Percentiles rank a stretch among this genome's conserved stretches.
Conservation (phyloP, 441 rosid species). For the Corymbia calophylla region DNA sequence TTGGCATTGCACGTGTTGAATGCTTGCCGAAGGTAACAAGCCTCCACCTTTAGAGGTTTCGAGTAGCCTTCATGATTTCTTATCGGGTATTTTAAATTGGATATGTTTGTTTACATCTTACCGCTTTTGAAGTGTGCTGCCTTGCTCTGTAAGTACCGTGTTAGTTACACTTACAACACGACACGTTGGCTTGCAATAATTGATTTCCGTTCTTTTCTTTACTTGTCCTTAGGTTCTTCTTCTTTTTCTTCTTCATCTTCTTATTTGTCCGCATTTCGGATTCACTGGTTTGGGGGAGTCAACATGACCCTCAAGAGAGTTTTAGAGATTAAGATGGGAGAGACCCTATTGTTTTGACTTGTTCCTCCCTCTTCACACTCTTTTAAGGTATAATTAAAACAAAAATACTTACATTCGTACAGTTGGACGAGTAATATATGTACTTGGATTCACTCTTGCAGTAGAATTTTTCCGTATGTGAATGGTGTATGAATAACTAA, state of each 20-base stretch:
- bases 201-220: background rate
- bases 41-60: too few species aligned
- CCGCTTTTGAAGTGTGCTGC: background rate
- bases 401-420: background rate
- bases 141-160: background rate
- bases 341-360: background rate
- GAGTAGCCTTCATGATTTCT: background rate
- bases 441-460: background rate
- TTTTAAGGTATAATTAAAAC: background rate
- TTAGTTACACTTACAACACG: background rate
- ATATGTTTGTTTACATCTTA: background rate
- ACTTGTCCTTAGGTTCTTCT: background rate
- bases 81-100: fast-evolving
- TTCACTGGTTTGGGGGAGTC: background rate
- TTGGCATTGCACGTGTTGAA: background rate
- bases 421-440: background rate
- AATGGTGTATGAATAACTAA: background rate
- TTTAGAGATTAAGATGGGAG: background rate
- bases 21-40: background rate
- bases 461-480: too few species aligned
- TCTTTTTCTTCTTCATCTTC: background rate
- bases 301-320: background rate
- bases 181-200: background rate
- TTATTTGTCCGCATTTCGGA: background rate
- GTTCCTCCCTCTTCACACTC: background rate